Base-by-base conservation (phyloP, 2,329 filamentous ascomycete genomes). In the Trichophaea hybrida region DNA sequence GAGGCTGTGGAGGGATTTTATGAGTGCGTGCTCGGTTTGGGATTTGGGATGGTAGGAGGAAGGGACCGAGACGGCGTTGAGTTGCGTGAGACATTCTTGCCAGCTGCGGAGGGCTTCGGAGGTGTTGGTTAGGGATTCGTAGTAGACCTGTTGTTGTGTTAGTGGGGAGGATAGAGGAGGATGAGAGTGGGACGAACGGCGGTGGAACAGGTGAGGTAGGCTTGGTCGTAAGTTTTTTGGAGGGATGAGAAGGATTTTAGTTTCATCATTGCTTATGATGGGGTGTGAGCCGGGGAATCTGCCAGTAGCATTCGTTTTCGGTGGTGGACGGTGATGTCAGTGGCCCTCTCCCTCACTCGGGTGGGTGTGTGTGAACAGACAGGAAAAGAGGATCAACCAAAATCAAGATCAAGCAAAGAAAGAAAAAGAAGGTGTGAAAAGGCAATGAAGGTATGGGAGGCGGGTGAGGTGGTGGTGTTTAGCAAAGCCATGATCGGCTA, bases 141-240 rank as follows among this genome's bases (percentile, higher is more conserved):
- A 96, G 74, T 95, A 96, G 57, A 95, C 46, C 61, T 24, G 24
- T 24, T 24, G 24, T 24, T 1, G 1, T 24, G 24, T 24, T 24
- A 24, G 24, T 24, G 24, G 3, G 24, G 1, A 3, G 24, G 1
- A 24, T 24, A 24, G 24, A 3, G 24, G 24, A 3, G 24, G 3
- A 2, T 1, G 3, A 3, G 24, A 3, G 24, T 2, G 24, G 24
- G 24, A 24, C 24, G 24, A 24, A 24, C 24, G 24, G 91, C 91
- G 1, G 90, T 97, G 12, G 90, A 96, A 74, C 90, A 96, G 70
- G 85, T 89, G 68, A 96, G 75, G 74, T 95, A 96, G 73, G 86
- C 90, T 73, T 97, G 89, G 75, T 97, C 91, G 75, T 97, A 97
- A 59, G 89, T 94, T 79, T 95, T 96, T 75, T 97, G 91, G 72